Evolutionary conservation across 306 rosid species (phyloP).

Genomic region (Rubus parviflorus): DNA sequence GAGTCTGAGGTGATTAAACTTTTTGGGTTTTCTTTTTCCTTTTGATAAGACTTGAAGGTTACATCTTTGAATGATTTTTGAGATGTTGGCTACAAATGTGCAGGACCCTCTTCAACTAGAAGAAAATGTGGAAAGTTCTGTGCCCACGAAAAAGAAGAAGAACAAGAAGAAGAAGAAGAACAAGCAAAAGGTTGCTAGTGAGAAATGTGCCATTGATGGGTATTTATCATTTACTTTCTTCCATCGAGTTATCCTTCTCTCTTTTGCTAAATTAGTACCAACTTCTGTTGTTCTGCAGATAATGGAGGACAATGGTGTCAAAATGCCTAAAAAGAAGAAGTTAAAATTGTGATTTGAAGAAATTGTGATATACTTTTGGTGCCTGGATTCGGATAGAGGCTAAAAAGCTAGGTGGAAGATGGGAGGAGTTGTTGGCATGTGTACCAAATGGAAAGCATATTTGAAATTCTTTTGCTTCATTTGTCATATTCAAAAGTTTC

Average conservation of each 20-base stretch:
- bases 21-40: not conserved
- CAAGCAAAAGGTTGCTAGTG: slow-evolving; percentile 51
- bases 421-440: not conserved
- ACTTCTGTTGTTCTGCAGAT: slow-evolving; percentile 41
- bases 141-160: slow-evolving; percentile 47
- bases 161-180: slow-evolving; percentile 46
- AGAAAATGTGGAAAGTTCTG: slow-evolving; percentile 33
- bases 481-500: not conserved
- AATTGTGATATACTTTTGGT: not conserved
- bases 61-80: not conserved
- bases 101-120: slow-evolving; percentile 50
- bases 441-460: not conserved
- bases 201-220: slow-evolving; percentile 8
- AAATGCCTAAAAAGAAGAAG: slow-evolving; percentile 46
- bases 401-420: not conserved
- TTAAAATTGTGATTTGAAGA: slow-evolving; percentile 38
- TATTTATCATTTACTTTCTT: slow-evolving; percentile 1
- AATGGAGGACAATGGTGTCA: slow-evolving; percentile 41
- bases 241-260: not conserved
- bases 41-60: not conserved
- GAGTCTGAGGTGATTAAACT: slow-evolving; percentile 45
- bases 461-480: not conserved
- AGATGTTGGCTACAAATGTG: slow-evolving; percentile 4
- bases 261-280: slow-evolving; percentile 4
- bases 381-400: not conserved